phyloP scores from a whole-genome alignment of 169 alveolate species.

The Plasmodium blacklocki region DNA sequence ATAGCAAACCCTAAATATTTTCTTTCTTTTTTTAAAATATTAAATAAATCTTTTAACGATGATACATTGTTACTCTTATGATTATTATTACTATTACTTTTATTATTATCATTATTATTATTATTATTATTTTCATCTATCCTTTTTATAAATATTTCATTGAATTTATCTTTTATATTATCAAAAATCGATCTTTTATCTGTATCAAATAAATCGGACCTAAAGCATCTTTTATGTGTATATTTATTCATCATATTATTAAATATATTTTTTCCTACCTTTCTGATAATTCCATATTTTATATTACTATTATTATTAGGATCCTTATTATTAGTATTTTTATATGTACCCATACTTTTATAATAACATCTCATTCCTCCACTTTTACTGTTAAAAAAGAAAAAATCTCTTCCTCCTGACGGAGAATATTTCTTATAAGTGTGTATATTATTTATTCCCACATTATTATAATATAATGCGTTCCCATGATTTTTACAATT shows the following conservation, averaged over 20 bases:
- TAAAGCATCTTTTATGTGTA: neutral
- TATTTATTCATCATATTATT: no score
- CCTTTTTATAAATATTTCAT: constrained; percentile 16
- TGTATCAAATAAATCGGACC: neutral
- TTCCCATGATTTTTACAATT: neutral
- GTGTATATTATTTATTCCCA: no score
- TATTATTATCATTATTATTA: no score
- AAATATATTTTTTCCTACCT: no score
- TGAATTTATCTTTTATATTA: constrained; percentile 33
- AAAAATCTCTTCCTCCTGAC: neutral
- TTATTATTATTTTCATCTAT: neutral
- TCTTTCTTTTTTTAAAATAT: constrained; percentile 63
- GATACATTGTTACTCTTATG: constrained; percentile 4
- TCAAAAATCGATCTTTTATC: neutral
- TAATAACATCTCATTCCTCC: no score
- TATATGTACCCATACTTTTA: no score
- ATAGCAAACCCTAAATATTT: constrained; percentile 41
- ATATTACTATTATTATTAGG: neutral
- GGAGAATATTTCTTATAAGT: neutral
- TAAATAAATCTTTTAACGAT: constrained; percentile 50
- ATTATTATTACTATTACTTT: no score
- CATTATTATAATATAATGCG: neutral
- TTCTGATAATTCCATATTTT: neutral
- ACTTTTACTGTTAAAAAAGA: neutral
- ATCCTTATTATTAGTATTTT: neutral